A percentile compares a stretch with the other conserved stretches of the same genome.
Evolutionary conservation across 2,329 filamentous ascomycete species (phyloP).

Genomic region (Berkeleyomyces basicola): DNA sequence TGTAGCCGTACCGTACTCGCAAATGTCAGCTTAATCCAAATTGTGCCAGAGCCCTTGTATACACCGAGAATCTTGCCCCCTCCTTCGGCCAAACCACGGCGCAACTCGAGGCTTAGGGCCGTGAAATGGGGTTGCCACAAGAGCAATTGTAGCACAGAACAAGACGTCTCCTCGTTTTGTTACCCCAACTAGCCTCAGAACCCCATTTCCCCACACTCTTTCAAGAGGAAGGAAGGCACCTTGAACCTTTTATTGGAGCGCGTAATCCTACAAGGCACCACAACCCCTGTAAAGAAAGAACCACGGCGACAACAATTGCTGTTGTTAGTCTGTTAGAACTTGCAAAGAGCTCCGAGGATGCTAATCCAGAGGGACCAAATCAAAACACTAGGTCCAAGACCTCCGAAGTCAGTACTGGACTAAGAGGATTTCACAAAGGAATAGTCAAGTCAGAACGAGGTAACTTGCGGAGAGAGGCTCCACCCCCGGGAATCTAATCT

Average conservation of each 20-base stretch:
- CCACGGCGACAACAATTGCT: too few species aligned
- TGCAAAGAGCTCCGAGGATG: too few species aligned
- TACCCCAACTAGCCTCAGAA: neutral
- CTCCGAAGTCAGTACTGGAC: neutral
- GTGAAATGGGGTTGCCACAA: neutral
- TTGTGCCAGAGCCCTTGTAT: too few species aligned
- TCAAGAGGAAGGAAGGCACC: neutral
- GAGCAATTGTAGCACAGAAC: neutral
- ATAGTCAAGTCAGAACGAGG: neutral
- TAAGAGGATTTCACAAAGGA: neutral
- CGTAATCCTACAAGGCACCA: neutral
- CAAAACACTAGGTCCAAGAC: neutral
- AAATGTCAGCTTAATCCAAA: too few species aligned
- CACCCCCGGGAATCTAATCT: neutral
- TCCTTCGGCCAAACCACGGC: constrained; percentile 3
- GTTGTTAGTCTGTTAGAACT: too few species aligned
- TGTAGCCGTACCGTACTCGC: too few species aligned
- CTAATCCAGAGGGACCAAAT: too few species aligned
- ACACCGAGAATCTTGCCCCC: constrained; percentile 2
- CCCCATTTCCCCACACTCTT: neutral
- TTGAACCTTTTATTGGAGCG: neutral
- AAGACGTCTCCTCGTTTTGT: neutral
- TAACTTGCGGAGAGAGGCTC: neutral
- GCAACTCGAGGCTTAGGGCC: neutral
- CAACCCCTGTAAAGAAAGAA: too few species aligned